Base-by-base conservation (phyloP, 2,329 filamentous ascomycete species). In the Aspergillus intermedius region DNA sequence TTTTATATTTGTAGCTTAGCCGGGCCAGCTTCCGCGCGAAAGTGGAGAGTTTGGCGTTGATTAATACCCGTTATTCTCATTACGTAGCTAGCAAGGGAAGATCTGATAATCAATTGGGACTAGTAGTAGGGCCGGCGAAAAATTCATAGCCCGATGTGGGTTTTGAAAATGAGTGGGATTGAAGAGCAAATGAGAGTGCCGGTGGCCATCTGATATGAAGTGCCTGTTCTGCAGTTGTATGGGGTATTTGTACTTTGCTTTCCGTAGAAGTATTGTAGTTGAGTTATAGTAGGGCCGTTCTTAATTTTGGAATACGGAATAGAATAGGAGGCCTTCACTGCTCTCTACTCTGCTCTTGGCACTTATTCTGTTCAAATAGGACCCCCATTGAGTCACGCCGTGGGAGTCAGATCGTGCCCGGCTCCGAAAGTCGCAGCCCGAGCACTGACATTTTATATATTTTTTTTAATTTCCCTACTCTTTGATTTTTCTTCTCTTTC, bases 391-490 rank as follows among this genome's bases (percentile, higher is more conserved):
- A 40, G 37, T 40, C 37, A 40, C 37, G 15, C 19, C 17, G 37
- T 37, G 34, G 34, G 34, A 37, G 34, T 37, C 34, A 37, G 3
- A 8, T 37, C 17, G 6, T 15, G 17, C 34, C 37, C 37, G 17
- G 37, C 37, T 40, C 37, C 37, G 37, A 40, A 12, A 22, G 15
- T 17, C 32, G 37, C 25, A 28, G 23, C n/a, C n/a, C 39, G 19
- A 42, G 41, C 34, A 37, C 25, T 30, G 25, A 30, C 40, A 35
- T 41, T 15, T 19, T 43, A 23, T 22, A 30, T 40, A 35, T 50
- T 50, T 47, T 50, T 49, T 52, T 53, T 48, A 43, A 22, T 47
- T 13, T 23, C 15, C 35, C 44, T 51, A 49, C 47, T 45, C 43
- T 41, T 50, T 35, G 44, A 48, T 53, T 46, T 25, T 49, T 46